phyloP scores from a whole-genome alignment of 2,329 filamentous ascomycete species.

The Pyrenochaeta sp. region DNA sequence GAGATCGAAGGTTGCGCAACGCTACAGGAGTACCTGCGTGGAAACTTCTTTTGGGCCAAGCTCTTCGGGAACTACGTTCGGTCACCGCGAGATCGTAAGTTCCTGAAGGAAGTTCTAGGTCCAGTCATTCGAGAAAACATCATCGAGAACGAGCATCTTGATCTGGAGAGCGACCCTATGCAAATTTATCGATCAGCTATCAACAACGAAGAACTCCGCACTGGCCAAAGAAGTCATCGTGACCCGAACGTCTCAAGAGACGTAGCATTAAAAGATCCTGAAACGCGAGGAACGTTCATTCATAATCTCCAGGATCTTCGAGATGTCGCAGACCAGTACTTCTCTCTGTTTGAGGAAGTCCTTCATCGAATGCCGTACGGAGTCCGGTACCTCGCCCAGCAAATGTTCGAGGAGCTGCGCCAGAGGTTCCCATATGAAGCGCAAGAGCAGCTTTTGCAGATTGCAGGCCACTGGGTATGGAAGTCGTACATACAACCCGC shows the following conservation, averaged over 20 bases:
- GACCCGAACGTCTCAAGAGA: slow-evolving; percentile 88
- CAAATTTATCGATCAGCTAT: slow-evolving; percentile 96
- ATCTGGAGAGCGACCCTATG: slow-evolving; percentile 95
- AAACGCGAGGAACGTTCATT: slow-evolving; percentile 92
- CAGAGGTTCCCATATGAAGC: slow-evolving; percentile 82
- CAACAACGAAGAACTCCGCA: slow-evolving; percentile 96
- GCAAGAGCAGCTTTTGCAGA: slow-evolving; percentile 78
- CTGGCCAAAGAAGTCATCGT: slow-evolving; percentile 81
- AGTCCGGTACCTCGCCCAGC: slow-evolving; percentile 84
- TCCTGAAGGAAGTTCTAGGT: slow-evolving; percentile 84
- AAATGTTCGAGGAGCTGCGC: slow-evolving; percentile 82
- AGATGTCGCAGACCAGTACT: slow-evolving; percentile 93
- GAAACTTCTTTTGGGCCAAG: slow-evolving; percentile 93
- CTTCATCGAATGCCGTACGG: slow-evolving; percentile 92
- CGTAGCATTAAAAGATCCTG: slow-evolving; percentile 92
- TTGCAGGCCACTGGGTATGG: slow-evolving; percentile 93
- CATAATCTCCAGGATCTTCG: slow-evolving; percentile 92
- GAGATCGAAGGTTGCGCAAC: slow-evolving; percentile 78
- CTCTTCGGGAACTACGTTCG: slow-evolving; percentile 87
- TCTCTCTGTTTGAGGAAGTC: slow-evolving; percentile 80
- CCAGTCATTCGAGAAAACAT: slow-evolving; percentile 90
- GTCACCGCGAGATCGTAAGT: slow-evolving; percentile 91
- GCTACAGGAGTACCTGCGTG: slow-evolving; percentile 85
- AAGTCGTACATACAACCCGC: slow-evolving; percentile 92
- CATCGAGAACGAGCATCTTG: slow-evolving; percentile 87